These are phyloP conservation scores for Buddleja alternifolia DNA, from an alignment of 257 asterid species.

Conservation along the genomic window DNA sequence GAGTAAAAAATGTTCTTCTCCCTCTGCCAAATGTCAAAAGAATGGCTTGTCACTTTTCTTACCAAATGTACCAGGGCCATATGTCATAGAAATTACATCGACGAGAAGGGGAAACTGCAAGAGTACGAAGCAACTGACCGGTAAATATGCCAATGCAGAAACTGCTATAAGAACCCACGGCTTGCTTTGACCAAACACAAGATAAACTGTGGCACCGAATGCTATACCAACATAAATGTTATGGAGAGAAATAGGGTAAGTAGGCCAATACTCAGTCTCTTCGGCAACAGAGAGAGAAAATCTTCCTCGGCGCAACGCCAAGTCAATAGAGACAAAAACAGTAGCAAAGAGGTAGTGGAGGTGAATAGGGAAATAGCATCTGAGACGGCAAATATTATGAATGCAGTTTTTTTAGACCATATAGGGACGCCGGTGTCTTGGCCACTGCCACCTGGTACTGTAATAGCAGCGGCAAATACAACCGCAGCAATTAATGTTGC, in stretches of 20 bases:
- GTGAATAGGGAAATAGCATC: constrained; percentile 21
- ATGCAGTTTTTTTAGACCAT: background rate
- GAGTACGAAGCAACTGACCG: constrained; percentile 2
- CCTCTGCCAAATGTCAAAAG: too few relatives aligned
- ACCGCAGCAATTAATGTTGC: constrained; percentile 14
- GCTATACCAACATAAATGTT: constrained; percentile 2
- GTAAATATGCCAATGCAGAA: background rate
- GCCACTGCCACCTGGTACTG: constrained; percentile 23
- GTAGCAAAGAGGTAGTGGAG: constrained; percentile 10
- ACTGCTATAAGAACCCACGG: constrained; percentile 13
- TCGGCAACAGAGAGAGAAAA: constrained; percentile 7
- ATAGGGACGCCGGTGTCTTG: constrained; percentile 15
- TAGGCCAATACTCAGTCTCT: constrained; percentile 2
- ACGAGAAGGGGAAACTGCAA: constrained; percentile 8
- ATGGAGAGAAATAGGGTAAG: constrained; percentile 10
- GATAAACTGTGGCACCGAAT: background rate
- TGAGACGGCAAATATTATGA: constrained; percentile 5
- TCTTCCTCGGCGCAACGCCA: constrained; percentile 22
- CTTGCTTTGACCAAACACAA: constrained; percentile 18
- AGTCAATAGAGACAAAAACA: constrained; percentile 23
- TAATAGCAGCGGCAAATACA: constrained; percentile 18
- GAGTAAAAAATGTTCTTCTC: too few relatives aligned
- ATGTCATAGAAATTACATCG: background rate
- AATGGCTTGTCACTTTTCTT: constrained; percentile 13
- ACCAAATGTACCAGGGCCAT: constrained; percentile 5